These are phyloP conservation scores for Aspergillus panamensis DNA, from an alignment of 495 filamentous ascomycete genomes.

Conservation along the genomic window DNA sequence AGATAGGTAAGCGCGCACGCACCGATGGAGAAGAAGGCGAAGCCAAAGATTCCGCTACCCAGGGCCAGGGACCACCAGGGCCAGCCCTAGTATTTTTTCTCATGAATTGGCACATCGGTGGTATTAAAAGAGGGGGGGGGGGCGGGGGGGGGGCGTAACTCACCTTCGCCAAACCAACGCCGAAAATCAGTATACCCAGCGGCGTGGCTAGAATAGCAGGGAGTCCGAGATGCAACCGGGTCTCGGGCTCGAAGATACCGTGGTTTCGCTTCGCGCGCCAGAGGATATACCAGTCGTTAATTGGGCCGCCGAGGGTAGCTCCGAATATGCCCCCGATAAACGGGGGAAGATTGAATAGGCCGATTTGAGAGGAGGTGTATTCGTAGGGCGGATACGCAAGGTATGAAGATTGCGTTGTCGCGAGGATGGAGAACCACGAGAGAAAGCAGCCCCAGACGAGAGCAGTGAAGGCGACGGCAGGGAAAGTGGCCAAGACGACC, in stretches of 20 bases:
- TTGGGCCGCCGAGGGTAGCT: slow-evolving; percentile 24
- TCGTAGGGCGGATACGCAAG: slow-evolving; percentile 31
- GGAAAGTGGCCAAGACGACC: slow-evolving; percentile 9
- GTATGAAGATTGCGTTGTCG: slow-evolving; percentile 25
- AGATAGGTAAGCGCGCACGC: slow-evolving; percentile 23
- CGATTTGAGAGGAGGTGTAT: slow-evolving; percentile 32
- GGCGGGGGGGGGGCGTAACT: too few species aligned
- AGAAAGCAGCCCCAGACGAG: slow-evolving; percentile 31
- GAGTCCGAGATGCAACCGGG: slow-evolving; percentile 21
- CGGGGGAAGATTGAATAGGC: slow-evolving; percentile 31
- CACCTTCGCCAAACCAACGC: slow-evolving; percentile 24
- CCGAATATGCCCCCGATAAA: slow-evolving; percentile 32
- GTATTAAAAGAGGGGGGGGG: too few species aligned
- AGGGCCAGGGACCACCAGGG: slow-evolving; percentile 31
- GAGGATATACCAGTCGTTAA: slow-evolving; percentile 33
- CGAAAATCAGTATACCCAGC: slow-evolving; percentile 26
- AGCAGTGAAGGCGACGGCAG: slow-evolving; percentile 30
- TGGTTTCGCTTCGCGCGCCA: slow-evolving; percentile 25
- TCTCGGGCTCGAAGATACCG: slow-evolving; percentile 33
- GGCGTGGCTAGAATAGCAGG: slow-evolving; percentile 17
- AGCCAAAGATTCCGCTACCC: slow-evolving; percentile 27
- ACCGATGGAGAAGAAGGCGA: slow-evolving; percentile 22
- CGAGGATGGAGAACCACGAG: slow-evolving; percentile 26
- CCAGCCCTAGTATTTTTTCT: slow-evolving; percentile 25
- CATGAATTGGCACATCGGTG: too few species aligned